phyloP scores from a whole-genome alignment of 805 yeast species.

The Debaryomyces prosopidis region DNA sequence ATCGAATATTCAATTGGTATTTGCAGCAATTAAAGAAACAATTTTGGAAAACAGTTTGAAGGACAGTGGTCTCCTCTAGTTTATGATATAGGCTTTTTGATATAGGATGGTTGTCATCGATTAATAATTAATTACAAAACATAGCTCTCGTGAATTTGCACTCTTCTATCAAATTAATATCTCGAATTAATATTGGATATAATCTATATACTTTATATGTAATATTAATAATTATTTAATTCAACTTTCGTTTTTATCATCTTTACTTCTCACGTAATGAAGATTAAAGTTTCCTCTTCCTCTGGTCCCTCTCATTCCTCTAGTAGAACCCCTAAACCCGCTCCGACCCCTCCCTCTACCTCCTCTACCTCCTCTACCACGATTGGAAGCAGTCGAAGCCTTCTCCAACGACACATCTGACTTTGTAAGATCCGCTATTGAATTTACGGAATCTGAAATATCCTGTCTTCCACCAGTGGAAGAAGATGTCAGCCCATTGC shows the following conservation, averaged over 20 bases:
- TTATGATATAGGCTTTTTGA: not conserved
- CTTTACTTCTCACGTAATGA: conserved; percentile 24
- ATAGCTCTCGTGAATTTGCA: not conserved
- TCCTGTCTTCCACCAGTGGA: not conserved
- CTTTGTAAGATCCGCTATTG: not conserved
- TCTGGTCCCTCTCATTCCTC: conserved; percentile 19
- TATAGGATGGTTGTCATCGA: not conserved
- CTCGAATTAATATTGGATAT: not conserved
- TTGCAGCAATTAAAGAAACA: conserved; percentile 81
- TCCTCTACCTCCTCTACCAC: conserved; percentile 11
- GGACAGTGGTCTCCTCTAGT: conserved; percentile 68
- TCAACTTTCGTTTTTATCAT: conserved; percentile 1
- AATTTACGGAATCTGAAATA: not conserved
- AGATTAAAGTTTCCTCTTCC: conserved; percentile 23
- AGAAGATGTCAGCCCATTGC: not conserved
- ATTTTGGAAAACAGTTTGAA: conserved; percentile 72
- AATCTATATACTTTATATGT: not conserved
- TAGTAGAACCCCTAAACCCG: conserved; percentile 10
- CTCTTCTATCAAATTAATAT: too few relatives aligned
- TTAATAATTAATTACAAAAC: not conserved
- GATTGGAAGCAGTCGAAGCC: not conserved
- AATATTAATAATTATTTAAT: not conserved
- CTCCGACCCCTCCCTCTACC: conserved; percentile 12
- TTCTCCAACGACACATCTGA: not conserved
- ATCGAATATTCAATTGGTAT: conserved; percentile 79